phyloP scores from a whole-genome alignment of 345 rosid genomes.

The Hevea brasiliensis region DNA sequence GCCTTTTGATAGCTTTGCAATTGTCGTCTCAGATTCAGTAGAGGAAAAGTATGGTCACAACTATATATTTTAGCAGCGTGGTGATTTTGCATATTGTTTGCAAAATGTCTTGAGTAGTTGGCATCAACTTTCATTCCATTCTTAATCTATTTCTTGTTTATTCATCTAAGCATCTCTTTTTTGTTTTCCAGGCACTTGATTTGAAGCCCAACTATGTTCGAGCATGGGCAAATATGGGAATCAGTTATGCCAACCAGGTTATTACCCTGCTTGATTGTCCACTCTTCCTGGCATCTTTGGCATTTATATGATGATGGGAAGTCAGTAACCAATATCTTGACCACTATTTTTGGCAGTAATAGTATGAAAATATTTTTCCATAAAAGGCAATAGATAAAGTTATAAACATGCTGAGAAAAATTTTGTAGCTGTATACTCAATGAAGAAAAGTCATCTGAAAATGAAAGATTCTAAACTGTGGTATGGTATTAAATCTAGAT shows the following conservation, averaged over 20 bases:
- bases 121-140: neutral
- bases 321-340: no score
- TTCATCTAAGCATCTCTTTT: constrained; percentile 1
- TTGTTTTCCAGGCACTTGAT: constrained; percentile 73
- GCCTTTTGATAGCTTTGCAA: no score
- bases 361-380: neutral
- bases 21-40: neutral
- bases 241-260: constrained; percentile 99
- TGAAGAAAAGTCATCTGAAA: neutral
- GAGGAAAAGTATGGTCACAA: neutral
- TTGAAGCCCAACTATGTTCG: constrained; percentile 99
- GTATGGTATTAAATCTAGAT: neutral
- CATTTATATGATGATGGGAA: neutral
- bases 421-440: neutral
- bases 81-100: neutral
- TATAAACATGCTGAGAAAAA: neutral
- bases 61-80: neutral
- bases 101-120: neutral
- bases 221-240: constrained; percentile 99
- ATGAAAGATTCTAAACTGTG: neutral
- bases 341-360: neutral
- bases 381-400: neutral
- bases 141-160: neutral
- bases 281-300: neutral
- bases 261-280: constrained; percentile 12